These are phyloP conservation scores for Scenedesmus sp. DNA, from an alignment of 163 green algal species.

Conservation along the genomic window DNA sequence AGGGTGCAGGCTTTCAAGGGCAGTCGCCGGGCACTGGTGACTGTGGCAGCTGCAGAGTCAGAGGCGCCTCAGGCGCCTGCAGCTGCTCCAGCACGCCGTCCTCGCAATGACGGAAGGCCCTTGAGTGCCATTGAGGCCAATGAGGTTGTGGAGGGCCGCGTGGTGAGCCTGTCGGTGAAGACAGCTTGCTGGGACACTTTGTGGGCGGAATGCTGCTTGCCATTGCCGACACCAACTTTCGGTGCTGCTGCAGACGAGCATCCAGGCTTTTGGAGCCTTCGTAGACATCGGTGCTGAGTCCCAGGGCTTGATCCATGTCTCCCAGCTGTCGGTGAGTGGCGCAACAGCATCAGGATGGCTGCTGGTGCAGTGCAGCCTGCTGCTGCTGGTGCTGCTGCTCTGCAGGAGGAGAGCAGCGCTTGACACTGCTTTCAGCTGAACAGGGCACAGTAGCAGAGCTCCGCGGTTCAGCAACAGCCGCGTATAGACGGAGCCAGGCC, in stretches of 20 bases:
- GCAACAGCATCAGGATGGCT: background rate
- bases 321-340: constrained; percentile 80
- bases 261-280: constrained; percentile 91
- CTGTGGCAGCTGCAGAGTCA: constrained; percentile 53
- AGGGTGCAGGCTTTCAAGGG: constrained; percentile 40
- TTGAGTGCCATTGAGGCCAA: constrained; percentile 60
- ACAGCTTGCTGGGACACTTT: background rate
- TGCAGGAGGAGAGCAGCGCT: background rate
- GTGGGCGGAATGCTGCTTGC: background rate
- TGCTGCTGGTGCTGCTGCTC: background rate
- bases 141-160: constrained; percentile 69
- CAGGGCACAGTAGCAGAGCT: background rate
- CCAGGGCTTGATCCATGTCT: constrained; percentile 96
- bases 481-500: background rate
- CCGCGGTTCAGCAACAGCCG: background rate
- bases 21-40: constrained; percentile 36
- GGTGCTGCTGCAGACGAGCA: constrained; percentile 57
- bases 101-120: background rate
- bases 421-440: background rate
- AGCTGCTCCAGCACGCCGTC: background rate
- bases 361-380: background rate
- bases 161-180: constrained; percentile 61
- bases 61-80: constrained; percentile 16
- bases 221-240: constrained; percentile 10
- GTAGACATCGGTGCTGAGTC: constrained; percentile 90